Base-by-base conservation (phyloP, 306 rosid genomes). In the Cicer yamashitae region DNA sequence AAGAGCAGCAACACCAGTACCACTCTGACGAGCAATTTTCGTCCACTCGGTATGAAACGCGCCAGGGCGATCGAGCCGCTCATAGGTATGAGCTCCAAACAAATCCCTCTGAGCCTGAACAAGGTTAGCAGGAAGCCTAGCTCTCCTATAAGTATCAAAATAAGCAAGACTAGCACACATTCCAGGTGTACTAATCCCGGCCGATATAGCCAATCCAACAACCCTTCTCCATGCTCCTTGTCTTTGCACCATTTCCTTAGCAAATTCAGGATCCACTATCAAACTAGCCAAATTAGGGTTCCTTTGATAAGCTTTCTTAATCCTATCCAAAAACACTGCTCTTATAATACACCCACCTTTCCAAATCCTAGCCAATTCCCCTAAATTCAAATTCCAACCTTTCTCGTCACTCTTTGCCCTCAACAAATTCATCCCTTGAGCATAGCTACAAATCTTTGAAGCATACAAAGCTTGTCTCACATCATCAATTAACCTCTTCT, bases 101-200 rank as follows among this genome's bases (percentile, higher is more conserved):
- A 94, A 79, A 78, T 94, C 98, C 83, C 93, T 87, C 86, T 94
- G 98, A 15, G 98, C 96, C 82, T 94, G 98, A 66, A 94, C 98
- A 68, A 94, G 94, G 77, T 94, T 94, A 7, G 98, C 98, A 0
- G 98, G 98, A 51, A 94, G 93, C 84, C 94, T 84, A 0, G 96
- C 92, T 12, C 94, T 84, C 79, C 96, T 77, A 22, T 94, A 94
- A 0, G 98, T 94, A 50, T 94, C 98, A 17, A 94, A 91, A 74
- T 94, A 94, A 4, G 97, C 84, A 57, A 94, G 92, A 77, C 98
- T 94, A 1, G 98, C 98, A 62, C 98, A 94, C 98, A 94, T 94
- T 7, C 98, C 96, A 0, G 97, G 98, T 0, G 98, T 94, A 79
- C 98, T 91, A 56, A 94, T 91, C 71, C 98, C 98, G 0, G 94